Percentiles rank a stretch among this genome's conserved stretches.
Conservation (phyloP, 179 eudicot species). For the Actinidia arguta region DNA sequence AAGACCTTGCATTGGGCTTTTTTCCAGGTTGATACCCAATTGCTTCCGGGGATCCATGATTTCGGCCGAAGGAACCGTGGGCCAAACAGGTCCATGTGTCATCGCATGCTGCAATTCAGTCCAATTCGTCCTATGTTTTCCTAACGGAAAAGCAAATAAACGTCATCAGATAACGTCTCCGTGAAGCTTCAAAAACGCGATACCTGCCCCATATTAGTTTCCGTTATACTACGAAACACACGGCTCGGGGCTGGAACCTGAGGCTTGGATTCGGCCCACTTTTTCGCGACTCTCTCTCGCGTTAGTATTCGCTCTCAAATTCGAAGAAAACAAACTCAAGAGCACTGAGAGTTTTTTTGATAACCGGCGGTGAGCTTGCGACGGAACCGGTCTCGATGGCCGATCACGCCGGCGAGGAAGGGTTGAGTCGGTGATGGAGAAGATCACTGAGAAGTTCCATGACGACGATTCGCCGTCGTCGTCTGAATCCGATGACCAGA, state of each 20-base stretch:
- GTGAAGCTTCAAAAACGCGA: too few relatives aligned
- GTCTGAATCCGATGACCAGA: conserved; percentile 49
- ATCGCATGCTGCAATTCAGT: too few relatives aligned
- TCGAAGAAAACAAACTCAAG: background rate
- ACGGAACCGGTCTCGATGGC: conserved; percentile 39
- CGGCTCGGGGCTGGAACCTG: background rate
- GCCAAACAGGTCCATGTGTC: conserved; percentile 6
- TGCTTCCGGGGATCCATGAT: background rate
- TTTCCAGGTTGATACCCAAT: too few relatives aligned
- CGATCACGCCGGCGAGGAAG: conserved; percentile 42
- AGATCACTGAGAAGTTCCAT: conserved; percentile 61
- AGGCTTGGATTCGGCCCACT: background rate
- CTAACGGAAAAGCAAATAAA: too few relatives aligned
- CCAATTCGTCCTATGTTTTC: too few relatives aligned
- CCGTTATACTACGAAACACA: conserved; percentile 13
- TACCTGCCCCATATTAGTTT: conserved; percentile 8
- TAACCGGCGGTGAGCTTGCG: background rate
- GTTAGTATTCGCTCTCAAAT: background rate
- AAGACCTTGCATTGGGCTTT: too few relatives aligned
- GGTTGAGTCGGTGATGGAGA: conserved; percentile 45
- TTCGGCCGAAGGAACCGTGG: background rate
- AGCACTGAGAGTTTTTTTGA: background rate
- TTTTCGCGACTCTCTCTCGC: background rate
- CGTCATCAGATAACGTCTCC: too few relatives aligned
- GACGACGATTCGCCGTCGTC: conserved; percentile 47